Evolutionary conservation across 345 rosid genomes (phyloP).

Genomic region (Moringa oleifera): DNA sequence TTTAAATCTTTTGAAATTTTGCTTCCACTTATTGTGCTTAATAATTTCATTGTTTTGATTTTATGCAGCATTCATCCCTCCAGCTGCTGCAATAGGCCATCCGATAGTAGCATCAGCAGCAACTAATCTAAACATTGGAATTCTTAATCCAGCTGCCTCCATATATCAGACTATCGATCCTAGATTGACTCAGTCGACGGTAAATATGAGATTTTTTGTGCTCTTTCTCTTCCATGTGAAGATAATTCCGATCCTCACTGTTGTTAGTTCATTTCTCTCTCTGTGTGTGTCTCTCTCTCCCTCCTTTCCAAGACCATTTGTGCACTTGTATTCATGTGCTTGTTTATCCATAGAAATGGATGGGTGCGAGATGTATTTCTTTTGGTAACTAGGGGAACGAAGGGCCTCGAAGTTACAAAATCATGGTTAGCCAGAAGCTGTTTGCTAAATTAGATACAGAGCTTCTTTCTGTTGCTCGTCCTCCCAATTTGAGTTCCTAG

Average conservation of each 20-base stretch:
- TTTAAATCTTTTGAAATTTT: constrained; percentile 1
- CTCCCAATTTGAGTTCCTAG: too few species aligned
- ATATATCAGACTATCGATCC: constrained; percentile 55
- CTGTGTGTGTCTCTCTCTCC: not conserved
- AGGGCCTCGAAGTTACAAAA: too few species aligned
- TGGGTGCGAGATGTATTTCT: too few species aligned
- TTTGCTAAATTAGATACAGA: too few species aligned
- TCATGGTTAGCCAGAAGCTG: too few species aligned
- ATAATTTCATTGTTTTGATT: constrained; percentile 9
- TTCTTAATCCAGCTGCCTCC: constrained; percentile 54
- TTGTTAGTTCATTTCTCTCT: not conserved
- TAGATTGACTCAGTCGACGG: constrained; percentile 33
- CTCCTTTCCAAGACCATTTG: too few species aligned
- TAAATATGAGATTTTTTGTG: constrained; percentile 18
- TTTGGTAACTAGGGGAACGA: too few species aligned
- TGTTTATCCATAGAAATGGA: not conserved
- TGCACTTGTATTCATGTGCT: too few species aligned
- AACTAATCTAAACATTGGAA: constrained; percentile 43
- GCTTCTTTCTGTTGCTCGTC: too few species aligned
- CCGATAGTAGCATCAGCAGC: constrained; percentile 40
- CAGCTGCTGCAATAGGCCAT: constrained; percentile 51
- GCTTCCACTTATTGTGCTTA: not conserved
- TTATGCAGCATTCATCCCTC: constrained; percentile 63
- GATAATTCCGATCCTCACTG: not conserved
- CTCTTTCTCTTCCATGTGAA: not conserved